Evolutionary conservation across 176 grass and related monocot species (phyloP), one percentile per base, ranked within the genome.

Genomic region (Lolium perenne): DNA sequence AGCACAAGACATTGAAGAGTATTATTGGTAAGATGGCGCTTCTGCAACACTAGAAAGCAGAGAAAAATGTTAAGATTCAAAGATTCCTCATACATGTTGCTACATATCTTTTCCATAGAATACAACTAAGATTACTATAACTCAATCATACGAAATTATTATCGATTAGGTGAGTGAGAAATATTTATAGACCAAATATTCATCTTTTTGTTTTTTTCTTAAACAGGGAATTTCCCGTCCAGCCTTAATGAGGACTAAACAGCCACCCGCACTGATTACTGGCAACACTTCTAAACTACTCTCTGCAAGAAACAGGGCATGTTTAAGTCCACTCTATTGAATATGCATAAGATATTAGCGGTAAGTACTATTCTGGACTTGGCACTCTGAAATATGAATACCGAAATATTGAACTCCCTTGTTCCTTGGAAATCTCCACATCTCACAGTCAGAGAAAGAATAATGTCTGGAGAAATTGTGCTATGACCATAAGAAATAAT

Each of bases 31-130:
- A 46, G 38, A 47, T 8, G 14, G 47, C 13, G 10, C 47, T 41
- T 80, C 58, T 60, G 8, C 13, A 22, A 59, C 17, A 78, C 10
- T 60, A 78, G 20, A 48, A 80, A 64, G 21, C 22, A 80, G 77
- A 76, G 48, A 53, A 75, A 50, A 47, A 47, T 0, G 11, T 0
- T 53, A 75, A 22, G 20, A 21, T 32, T 53, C 48, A 29, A 51
- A 75, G 38, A 40, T 40, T 40, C 38, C 38, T 40, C 38, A 40
- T 2, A 40, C 38, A 40, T 40, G 3, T 40, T 5, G 38, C 38
- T 40, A 40, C 38, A 40, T 5, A 40, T 40, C 38, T 40, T 40
- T 40, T 40, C 38, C 38, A 40, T 5, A 40, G 38, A 35, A 66
- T 49, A 10, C 25, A 66, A 38, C 29, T 35, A 66, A 66, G 43